These are phyloP conservation scores for Hypsizygus ulmarius DNA, from an alignment of 1,284 basidiomycete genomes.

Conservation along the genomic window DNA sequence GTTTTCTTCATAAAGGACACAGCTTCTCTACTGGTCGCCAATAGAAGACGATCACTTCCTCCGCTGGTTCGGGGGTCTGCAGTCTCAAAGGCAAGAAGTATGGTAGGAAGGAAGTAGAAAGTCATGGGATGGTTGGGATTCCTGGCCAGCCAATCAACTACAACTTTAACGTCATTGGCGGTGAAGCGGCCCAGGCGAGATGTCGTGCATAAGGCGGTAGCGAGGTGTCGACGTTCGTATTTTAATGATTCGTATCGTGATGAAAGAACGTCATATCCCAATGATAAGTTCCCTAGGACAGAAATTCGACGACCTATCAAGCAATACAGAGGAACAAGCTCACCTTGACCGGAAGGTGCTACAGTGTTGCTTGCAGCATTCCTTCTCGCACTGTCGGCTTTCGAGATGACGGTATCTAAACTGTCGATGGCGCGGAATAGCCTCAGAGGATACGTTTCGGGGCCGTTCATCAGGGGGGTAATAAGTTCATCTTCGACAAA, in stretches of 20 bases:
- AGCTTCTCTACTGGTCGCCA: constrained; percentile 45
- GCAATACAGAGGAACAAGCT: constrained; percentile 11
- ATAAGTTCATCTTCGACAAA: constrained; percentile 57
- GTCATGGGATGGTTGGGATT: constrained; percentile 66
- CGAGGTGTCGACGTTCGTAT: constrained; percentile 68
- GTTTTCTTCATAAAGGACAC: constrained; percentile 56
- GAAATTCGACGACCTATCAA: neutral
- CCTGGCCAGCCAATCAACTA: constrained; percentile 65
- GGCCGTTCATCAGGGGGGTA: constrained; percentile 30
- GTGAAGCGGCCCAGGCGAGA: constrained; percentile 63
- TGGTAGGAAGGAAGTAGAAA: constrained; percentile 68
- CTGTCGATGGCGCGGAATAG: constrained; percentile 65
- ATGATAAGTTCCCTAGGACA: constrained; percentile 38
- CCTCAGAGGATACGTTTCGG: constrained; percentile 48
- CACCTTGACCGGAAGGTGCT: constrained; percentile 53
- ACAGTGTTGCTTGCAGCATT: constrained; percentile 63
- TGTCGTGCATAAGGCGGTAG: constrained; percentile 59
- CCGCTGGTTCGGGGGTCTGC: constrained; percentile 50
- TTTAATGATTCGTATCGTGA: constrained; percentile 69
- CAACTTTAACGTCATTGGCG: constrained; percentile 53
- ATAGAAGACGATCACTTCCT: constrained; percentile 41
- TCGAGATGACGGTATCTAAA: constrained; percentile 48
- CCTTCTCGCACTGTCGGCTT: constrained; percentile 55
- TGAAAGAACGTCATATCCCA: constrained; percentile 65
- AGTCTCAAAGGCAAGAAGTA: constrained; percentile 69